Base-by-base conservation (phyloP, 1,139 yeast species). In the Suhomyces coccinellae region DNA sequence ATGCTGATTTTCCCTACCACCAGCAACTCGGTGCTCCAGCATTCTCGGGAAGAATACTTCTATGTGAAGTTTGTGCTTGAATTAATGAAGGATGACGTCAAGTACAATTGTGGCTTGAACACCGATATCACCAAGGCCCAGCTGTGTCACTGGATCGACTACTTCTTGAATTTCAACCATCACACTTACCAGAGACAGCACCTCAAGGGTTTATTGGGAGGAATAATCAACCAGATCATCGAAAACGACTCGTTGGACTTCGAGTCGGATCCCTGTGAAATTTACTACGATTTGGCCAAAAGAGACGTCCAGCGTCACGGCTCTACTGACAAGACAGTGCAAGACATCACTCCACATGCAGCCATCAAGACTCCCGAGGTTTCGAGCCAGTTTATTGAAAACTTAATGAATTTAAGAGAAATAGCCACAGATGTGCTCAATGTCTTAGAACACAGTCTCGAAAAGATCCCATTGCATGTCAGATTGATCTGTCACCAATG, bases 361-460 rank as follows among this genome's bases (percentile, higher is more conserved):
- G 97, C 98, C 1, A 87, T 93, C 49, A 86, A 84, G 52, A 90
- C 87, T 52, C 79, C 82, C 1, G 83, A 79, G 15, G 90, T 93
- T 0, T 77, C 95, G 16, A 65, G 69, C 1, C 73, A 76, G 35
- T 93, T 89, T 61, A 84, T 93, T 33, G 67, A 73, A 37, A 91
- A 93, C 55, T 72, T 95, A 59, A 87, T 87, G 67, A 71, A 72
- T 32, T 67, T 95, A 45, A 77, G 99, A 59, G 96, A 87, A 54
- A 73, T 75, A 38, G 73, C 89, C 0, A 79, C 87, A 14, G 81
- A 81, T 45, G 68, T 87, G 11, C 52, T 74, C 42, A 70, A 77
- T 9, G 58, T 85, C 6, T 51, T 73, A 31, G 62, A 62, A 66
- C 71, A 42, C 58, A 65, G 40, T 28, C 59, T 81, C 15, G 67